Percentiles rank a stretch among this genome's conserved stretches.
Conservation (phyloP, 177 flowering plant species). For the Vitis hybrid region DNA sequence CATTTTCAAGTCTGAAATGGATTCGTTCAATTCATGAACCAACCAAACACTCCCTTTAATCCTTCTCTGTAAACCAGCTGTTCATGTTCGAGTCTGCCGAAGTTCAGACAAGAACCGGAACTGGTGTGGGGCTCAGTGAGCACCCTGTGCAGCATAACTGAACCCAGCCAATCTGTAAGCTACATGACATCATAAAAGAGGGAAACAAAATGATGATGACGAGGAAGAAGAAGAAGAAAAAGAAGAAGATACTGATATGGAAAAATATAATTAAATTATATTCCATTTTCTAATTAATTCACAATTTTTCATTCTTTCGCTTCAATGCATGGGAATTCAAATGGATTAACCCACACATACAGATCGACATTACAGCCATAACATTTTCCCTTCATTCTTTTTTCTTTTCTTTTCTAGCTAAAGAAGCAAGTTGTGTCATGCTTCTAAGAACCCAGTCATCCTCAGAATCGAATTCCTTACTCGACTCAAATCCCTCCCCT, state of each 20-base stretch:
- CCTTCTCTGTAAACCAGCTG: too few species aligned
- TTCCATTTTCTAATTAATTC: neutral
- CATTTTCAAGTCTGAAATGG: too few species aligned
- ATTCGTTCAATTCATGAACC: too few species aligned
- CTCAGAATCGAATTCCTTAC: constrained; percentile 65
- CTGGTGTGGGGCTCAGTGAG: too few species aligned
- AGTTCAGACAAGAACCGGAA: too few species aligned
- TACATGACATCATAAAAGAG: too few species aligned
- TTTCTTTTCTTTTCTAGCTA: neutral
- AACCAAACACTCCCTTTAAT: too few species aligned
- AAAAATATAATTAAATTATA: neutral
- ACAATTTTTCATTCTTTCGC: neutral
- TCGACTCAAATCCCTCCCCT: constrained; percentile 56
- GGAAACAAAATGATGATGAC: too few species aligned
- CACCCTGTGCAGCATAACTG: too few species aligned
- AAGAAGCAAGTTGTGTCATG: constrained; percentile 9
- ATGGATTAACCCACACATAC: neutral
- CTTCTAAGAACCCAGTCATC: constrained; percentile 63
- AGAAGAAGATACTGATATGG: neutral
- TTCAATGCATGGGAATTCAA: constrained; percentile 1
- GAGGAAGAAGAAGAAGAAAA: neutral
- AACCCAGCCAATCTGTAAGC: too few species aligned
- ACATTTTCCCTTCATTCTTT: neutral
- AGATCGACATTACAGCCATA: neutral
- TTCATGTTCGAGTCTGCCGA: too few species aligned